Evolutionary conservation across 331 rosid genomes (phyloP), one percentile per base, ranked within the genome.

Genomic region (Prunus yedoensis): DNA sequence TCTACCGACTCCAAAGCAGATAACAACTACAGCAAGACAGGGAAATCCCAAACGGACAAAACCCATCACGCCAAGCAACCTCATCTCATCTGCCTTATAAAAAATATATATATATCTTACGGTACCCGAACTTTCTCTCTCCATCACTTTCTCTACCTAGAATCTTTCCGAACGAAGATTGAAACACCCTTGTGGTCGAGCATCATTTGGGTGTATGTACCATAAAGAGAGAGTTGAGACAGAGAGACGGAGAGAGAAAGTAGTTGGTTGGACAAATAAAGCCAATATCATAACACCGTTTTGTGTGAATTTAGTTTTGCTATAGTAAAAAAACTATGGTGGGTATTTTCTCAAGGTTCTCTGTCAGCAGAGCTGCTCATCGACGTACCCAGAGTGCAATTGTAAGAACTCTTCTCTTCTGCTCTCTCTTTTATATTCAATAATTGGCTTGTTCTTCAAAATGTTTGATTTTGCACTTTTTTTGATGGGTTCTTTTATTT

Each of bases 331-430:
- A n/a, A 27, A 27, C 41, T 49, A 88, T 95, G 99, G 99, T 92
- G 81, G 97, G 99, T 72, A 71, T 95, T 73, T 95, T 95, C 89
- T 95, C 99, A 2, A 88, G 94, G 83, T 92, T 95, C 76, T 89
- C 97, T 47, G 88, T 79, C 68, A 87, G 90, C 78, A 89, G 90
- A 80, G 78, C 80, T 57, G 82, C 79, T 35, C 99, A 95, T 85
- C 91, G 99, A 68, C 89, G 99, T 21, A 88, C 91, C 23, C 99
- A 92, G 74, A 92, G 99, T 58, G 97, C 97, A 12, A 66, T 94
- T 53, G 98, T 93, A 86, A 87, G 90, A 78, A 45, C 38, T 80
- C 65, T 49, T 21, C 35, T 25, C 30, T 23, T 63, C 32, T 38
- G 2, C 23, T 23, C 47, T 21, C 28, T 47, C 41, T 28, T 64